Evolutionary conservation across 2,329 filamentous ascomycete species (phyloP), one percentile per base, ranked within the genome.

Genomic region (Epicoccum nigrum): DNA sequence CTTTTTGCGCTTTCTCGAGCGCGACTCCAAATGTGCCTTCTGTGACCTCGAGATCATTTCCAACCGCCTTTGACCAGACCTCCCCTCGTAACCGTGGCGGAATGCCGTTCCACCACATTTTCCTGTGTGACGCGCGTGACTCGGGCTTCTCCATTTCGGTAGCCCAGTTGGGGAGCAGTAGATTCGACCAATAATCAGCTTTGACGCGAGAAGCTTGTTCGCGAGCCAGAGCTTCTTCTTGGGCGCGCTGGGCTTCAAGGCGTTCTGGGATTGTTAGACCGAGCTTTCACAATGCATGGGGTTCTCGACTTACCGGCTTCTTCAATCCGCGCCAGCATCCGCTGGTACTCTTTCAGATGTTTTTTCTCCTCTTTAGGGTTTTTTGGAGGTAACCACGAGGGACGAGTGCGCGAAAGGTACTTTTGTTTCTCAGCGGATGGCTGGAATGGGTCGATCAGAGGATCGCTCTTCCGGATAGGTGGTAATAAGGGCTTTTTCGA

Each of bases 301-400:
- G 1, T n/a, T 4, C 4, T 23, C 4, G 5, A 21, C 77, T 61
- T 70, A 81, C 81, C 79, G 49, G 80, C 77, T 74, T 86, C 83
- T 32, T 81, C 77, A 21, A 83, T 81, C 35, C 80, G 58, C 76
- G 83, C 64, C 87, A 93, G 90, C 88, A 94, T 92, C 71, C 82
- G 86, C 74, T 92, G 87, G 68, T 92, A 94, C 69, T 94, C 86
- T 65, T 84, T 92, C 59, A 99, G 71, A 73, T 99, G 94, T 60
- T 87, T 87, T 70, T 85, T 89, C 76, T 99, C 94, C 73, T 99
- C 94, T 45, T 89, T 89, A 2, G 91, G 92, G 59, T 94, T 86
- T 74, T 94, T 94, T 1, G 90, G 90, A 1, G 90, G 90, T 2
- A 94, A 78, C 90, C 90, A 94, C 1, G 88, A 92, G 0, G 90